Conservation (phyloP, 2,329 filamentous ascomycete species). For the Periconia macrospinosa region DNA sequence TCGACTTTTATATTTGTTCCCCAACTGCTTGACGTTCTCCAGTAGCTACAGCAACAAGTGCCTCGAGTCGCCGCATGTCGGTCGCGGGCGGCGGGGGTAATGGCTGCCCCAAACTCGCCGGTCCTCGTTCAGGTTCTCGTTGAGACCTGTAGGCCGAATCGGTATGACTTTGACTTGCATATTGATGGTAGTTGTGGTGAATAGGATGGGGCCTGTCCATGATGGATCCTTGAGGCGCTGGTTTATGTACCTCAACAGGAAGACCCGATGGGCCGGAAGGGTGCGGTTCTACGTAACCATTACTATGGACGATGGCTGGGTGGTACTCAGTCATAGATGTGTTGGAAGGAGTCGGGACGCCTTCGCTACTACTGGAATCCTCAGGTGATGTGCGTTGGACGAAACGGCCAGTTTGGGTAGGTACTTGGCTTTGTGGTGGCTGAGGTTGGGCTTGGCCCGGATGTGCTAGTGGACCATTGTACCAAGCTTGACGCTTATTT, state of each 20-base stretch:
- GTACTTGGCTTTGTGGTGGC: conserved; percentile 16
- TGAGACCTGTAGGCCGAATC: conserved; percentile 30
- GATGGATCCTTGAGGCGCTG: conserved; percentile 29
- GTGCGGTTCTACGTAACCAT: conserved; percentile 51
- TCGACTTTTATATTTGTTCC: conserved; percentile 21
- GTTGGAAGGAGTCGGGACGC: conserved; percentile 55
- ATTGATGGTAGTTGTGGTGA: conserved; percentile 30
- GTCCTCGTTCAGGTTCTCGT: conserved; percentile 32
- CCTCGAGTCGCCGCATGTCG: conserved; percentile 61
- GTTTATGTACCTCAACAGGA: conserved; percentile 46
- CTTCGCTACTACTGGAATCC: conserved; percentile 59
- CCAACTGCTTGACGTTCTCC: conserved; percentile 52
- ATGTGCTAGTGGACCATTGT: conserved; percentile 57
- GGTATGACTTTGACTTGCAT: conserved; percentile 32
- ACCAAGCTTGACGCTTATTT: conserved; percentile 72
- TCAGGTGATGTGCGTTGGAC: conserved; percentile 57
- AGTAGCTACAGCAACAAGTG: conserved; percentile 67
- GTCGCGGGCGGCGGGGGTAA: conserved; percentile 41
- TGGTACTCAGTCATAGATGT: conserved; percentile 54
- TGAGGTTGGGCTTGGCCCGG: background rate
- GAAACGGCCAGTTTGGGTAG: conserved; percentile 16
- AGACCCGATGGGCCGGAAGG: conserved; percentile 41
- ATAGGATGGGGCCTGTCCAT: conserved; percentile 41
- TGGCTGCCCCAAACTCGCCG: conserved; percentile 34
- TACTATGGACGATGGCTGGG: conserved; percentile 56